These are phyloP conservation scores for Mrakia gelida DNA, from an alignment of 768 basidiomycete species.

Conservation along the genomic window DNA sequence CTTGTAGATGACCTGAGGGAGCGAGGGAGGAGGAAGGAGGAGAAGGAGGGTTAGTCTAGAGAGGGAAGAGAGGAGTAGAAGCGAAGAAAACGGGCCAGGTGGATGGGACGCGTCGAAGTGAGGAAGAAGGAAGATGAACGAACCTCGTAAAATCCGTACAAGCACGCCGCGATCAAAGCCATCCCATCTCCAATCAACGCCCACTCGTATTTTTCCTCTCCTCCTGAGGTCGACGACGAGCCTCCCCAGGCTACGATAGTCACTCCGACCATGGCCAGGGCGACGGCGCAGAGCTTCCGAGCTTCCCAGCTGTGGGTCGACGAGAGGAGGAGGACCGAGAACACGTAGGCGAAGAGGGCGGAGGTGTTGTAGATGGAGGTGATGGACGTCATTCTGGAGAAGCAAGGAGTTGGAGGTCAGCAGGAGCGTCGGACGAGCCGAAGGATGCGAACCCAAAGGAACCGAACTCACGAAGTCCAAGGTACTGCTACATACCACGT, in stretches of 20 bases:
- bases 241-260: constrained; percentile 17
- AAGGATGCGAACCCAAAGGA: not conserved
- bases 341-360: constrained; percentile 24
- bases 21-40: not conserved
- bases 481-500: constrained; percentile 2
- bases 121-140: not conserved
- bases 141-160: constrained; percentile 30
- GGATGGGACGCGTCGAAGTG: not conserved
- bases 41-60: not conserved
- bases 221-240: not conserved
- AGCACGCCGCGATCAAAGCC: not conserved
- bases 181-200: constrained; percentile 12
- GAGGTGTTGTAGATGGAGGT: constrained; percentile 31
- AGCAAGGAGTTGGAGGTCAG: not conserved
- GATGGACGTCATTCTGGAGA: constrained; percentile 16
- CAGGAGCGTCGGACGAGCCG: not conserved
- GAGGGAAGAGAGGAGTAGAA: not conserved
- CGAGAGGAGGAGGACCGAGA: constrained; percentile 21
- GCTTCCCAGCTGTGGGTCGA: constrained; percentile 1
- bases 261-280: not conserved
- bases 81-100: too few relatives aligned
- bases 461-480: constrained; percentile 9
- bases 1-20: constrained; percentile 26
- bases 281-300: constrained; percentile 15
- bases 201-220: not conserved